Conservation (phyloP, 352 stramenopile species). For the Pythium brassicae region DNA sequence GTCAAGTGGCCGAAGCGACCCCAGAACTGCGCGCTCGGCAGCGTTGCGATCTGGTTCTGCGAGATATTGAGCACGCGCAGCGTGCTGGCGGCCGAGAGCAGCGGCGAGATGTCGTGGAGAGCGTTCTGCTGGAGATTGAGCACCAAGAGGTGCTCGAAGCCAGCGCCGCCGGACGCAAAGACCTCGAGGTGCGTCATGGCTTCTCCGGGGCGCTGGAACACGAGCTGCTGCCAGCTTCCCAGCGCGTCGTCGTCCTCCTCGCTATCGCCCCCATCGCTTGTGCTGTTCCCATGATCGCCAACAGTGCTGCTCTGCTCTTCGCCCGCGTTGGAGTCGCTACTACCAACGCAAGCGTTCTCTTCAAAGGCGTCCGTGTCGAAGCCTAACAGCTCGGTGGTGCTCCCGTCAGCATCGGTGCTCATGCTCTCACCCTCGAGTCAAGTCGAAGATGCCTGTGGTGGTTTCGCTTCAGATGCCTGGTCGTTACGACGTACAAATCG, state of each 20-base stretch:
- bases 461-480: background rate
- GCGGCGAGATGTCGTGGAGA: conserved; percentile 47
- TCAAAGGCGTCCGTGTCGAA: too few species aligned
- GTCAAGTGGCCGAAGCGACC: conserved; percentile 34
- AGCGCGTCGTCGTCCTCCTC: conserved; percentile 10
- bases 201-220: conserved; percentile 54
- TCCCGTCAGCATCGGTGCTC: too few species aligned
- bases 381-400: too few species aligned
- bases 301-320: too few species aligned
- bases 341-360: too few species aligned
- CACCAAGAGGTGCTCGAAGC: conserved; percentile 52
- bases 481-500: background rate
- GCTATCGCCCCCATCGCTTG: background rate
- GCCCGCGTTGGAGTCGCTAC: too few species aligned
- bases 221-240: conserved; percentile 38
- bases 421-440: too few species aligned
- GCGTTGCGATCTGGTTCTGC: conserved; percentile 42
- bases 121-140: conserved; percentile 62
- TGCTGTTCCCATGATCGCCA: too few species aligned
- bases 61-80: conserved; percentile 57
- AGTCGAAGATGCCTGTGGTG: too few species aligned
- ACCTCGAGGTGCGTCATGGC: conserved; percentile 22
- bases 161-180: conserved; percentile 23
- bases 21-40: conserved; percentile 55
- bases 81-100: conserved; percentile 32